Percentiles rank a stretch among this genome's conserved stretches.
These are phyloP conservation scores for Apiospora sp. DNA, from an alignment of 2,329 filamentous ascomycete species.

Conservation along the genomic window DNA sequence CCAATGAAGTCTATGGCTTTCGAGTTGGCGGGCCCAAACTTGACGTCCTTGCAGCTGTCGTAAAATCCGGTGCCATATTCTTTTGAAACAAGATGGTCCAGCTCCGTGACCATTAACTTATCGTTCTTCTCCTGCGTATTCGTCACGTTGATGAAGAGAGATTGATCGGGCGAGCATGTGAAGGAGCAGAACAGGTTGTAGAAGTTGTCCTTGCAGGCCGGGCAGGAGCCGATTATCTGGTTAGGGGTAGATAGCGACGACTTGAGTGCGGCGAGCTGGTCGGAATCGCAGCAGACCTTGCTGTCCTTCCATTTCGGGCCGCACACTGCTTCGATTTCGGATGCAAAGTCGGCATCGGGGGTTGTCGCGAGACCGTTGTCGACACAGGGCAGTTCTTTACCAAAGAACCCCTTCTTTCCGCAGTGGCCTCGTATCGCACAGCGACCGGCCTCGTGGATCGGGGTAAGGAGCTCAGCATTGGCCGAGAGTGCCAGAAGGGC, in stretches of 20 bases:
- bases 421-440: conserved; percentile 93
- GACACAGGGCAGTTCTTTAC: conserved; percentile 87
- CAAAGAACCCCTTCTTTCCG: conserved; percentile 89
- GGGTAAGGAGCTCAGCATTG: conserved; percentile 48
- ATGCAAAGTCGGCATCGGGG: conserved; percentile 74
- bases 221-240: conserved; percentile 89
- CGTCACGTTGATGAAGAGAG: conserved; percentile 93
- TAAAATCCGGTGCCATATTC: conserved; percentile 89
- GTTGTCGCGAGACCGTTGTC: conserved; percentile 85
- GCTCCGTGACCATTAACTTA: conserved; percentile 75
- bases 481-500: conserved; percentile 8
- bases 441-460: conserved; percentile 83
- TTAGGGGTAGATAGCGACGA: conserved; percentile 88
- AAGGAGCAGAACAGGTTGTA: conserved; percentile 98
- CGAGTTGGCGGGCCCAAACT: conserved; percentile 92
- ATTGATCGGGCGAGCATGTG: conserved; percentile 97
- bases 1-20: conserved; percentile 97
- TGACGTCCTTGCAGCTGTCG: conserved; percentile 98
- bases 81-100: conserved; percentile 88
- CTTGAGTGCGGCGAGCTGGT: conserved; percentile 84
- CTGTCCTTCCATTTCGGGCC: conserved; percentile 86
- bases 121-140: conserved; percentile 68
- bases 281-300: conserved; percentile 82
- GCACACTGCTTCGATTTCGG: conserved; percentile 84
- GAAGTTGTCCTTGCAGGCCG: conserved; percentile 98